Percentiles rank a stretch among this genome's conserved stretches.
phyloP scores from a whole-genome alignment of 805 yeast genomes.

The Tetrapisispora phaffii region DNA sequence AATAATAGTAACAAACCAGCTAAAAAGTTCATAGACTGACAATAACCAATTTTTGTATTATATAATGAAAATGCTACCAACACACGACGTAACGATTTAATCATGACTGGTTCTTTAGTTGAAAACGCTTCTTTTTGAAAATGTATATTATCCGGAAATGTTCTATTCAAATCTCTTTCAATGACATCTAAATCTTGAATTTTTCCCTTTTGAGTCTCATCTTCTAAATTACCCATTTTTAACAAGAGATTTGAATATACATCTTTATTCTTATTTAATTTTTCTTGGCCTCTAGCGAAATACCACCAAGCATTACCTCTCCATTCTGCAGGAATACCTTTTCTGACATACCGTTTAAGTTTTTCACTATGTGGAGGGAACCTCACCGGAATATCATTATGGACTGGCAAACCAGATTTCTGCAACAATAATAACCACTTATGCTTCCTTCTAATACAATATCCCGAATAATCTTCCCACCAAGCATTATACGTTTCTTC shows the following conservation, averaged over 20 bases:
- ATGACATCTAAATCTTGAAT: constrained; percentile 70
- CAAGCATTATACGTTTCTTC: constrained; percentile 57
- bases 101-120: constrained; percentile 49
- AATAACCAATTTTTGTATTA: constrained; percentile 87
- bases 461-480: constrained; percentile 61
- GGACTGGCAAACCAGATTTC: constrained; percentile 50
- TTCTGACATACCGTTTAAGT: constrained; percentile 69
- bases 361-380: constrained; percentile 76
- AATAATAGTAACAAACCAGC: constrained; percentile 80
- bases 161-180: constrained; percentile 85
- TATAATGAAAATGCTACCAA: constrained; percentile 74
- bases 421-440: constrained; percentile 69
- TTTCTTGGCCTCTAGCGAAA: constrained; percentile 79
- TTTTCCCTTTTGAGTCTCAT: constrained; percentile 6
- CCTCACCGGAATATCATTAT: constrained; percentile 45
- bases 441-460: constrained; percentile 51
- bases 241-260: constrained; percentile 60
- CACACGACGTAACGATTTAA: constrained; percentile 68
- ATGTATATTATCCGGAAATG: constrained; percentile 87
- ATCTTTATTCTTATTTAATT: constrained; percentile 58
- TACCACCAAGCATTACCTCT: constrained; percentile 95
- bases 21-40: constrained; percentile 87
- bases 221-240: constrained; percentile 47
- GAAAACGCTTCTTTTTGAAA: constrained; percentile 41
- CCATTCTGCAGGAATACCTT: constrained; percentile 96